Conservation (phyloP, 1,139 yeast species). For the Pichia sp. region DNA sequence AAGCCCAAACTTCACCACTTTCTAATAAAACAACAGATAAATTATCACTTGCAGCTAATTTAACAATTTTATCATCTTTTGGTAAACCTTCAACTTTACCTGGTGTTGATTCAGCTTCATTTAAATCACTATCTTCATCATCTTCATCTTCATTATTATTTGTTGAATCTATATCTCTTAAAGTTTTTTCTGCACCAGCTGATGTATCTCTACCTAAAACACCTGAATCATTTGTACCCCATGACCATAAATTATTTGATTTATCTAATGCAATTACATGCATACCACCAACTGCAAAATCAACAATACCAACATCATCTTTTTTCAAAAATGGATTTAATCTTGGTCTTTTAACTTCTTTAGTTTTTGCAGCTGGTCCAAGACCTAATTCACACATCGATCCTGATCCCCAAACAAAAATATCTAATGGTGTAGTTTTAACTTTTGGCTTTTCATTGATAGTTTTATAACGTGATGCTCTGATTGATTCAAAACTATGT, state of each 20-base stretch:
- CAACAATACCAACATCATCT: constrained; percentile 65
- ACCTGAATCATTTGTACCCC: constrained; percentile 96
- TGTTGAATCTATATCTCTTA: constrained; percentile 58
- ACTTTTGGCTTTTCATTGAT: constrained; percentile 37
- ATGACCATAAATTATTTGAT: constrained; percentile 77
- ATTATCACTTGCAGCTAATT: constrained; percentile 90
- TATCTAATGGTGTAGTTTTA: constrained; percentile 50
- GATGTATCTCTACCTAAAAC: constrained; percentile 88
- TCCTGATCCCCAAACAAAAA: constrained; percentile 95
- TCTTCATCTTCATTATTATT: constrained; percentile 39
- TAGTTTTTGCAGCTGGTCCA: constrained; percentile 82
- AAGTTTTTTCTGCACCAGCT: constrained; percentile 45
- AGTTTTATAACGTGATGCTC: constrained; percentile 40
- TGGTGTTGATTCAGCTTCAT: constrained; percentile 86
- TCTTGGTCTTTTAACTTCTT: constrained; percentile 93
- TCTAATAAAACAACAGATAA: constrained; percentile 73
- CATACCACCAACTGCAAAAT: constrained; percentile 93
- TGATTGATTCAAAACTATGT: constrained; percentile 43
- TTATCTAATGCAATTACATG: constrained; percentile 80
- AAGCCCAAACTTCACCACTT: constrained; percentile 87
- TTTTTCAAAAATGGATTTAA: constrained; percentile 67
- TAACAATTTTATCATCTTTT: constrained; percentile 51
- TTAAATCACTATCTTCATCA: constrained; percentile 65
- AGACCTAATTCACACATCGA: constrained; percentile 95
- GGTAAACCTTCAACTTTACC: constrained; percentile 67